phyloP scores from a whole-genome alignment of 2,329 filamentous ascomycete species.

The Colletotrichum falcatum region DNA sequence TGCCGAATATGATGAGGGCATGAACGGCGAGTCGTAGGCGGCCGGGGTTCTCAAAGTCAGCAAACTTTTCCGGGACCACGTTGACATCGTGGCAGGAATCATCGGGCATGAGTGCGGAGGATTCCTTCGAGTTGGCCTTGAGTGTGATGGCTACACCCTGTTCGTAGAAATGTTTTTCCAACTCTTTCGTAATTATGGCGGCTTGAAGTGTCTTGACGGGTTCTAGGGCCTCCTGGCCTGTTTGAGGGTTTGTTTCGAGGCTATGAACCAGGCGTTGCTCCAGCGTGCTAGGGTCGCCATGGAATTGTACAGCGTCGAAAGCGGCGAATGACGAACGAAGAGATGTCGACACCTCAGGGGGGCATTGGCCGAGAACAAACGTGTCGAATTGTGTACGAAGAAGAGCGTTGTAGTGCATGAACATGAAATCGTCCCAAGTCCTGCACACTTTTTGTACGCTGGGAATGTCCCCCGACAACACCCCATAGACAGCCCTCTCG shows the following conservation, averaged over 20 bases:
- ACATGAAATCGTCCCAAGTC: constrained; percentile 88
- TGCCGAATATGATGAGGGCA: constrained; percentile 72
- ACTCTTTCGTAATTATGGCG: constrained; percentile 75
- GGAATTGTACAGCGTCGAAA: constrained; percentile 74
- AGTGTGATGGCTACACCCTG: constrained; percentile 67
- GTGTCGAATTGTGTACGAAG: constrained; percentile 83
- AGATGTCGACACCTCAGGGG: constrained; percentile 64
- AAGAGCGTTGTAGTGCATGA: constrained; percentile 88
- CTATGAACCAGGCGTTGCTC: constrained; percentile 70
- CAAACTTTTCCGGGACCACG: constrained; percentile 60
- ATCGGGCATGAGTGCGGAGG: constrained; percentile 48
- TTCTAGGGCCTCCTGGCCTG: constrained; percentile 68
- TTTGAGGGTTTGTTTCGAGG: constrained; percentile 68
- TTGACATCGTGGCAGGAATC: constrained; percentile 45
- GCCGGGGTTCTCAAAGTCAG: constrained; percentile 69
- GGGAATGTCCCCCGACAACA: constrained; percentile 86
- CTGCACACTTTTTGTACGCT: constrained; percentile 82
- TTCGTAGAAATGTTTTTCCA: constrained; percentile 68
- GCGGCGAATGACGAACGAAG: constrained; percentile 69
- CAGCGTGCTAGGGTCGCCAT: constrained; percentile 66
- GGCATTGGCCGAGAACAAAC: constrained; percentile 70
- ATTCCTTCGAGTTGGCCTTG: constrained; percentile 51
- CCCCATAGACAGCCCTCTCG: constrained; percentile 89
- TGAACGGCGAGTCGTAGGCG: constrained; percentile 78
- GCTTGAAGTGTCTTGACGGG: constrained; percentile 83